These are phyloP conservation scores for Plectosphaerella sp. DNA, from an alignment of 2,329 filamentous ascomycete species.

Conservation along the genomic window DNA sequence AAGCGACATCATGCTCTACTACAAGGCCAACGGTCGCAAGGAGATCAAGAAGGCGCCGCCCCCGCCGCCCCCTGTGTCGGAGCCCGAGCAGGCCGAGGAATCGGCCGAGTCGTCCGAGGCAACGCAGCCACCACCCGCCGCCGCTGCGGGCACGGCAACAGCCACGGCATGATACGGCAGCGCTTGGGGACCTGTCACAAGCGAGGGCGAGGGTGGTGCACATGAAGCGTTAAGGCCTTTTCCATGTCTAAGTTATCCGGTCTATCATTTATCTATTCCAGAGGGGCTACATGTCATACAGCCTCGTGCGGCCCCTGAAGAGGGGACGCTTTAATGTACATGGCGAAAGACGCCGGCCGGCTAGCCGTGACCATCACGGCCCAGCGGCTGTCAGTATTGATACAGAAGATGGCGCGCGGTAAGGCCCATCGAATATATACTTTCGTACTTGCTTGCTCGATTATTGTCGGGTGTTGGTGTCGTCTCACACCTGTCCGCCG, in stretches of 20 bases:
- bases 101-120: neutral
- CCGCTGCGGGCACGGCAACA: neutral
- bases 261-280: neutral
- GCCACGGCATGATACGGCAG: neutral
- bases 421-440: neutral
- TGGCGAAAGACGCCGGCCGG: neutral
- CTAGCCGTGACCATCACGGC: neutral
- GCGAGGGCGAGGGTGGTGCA: neutral
- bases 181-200: neutral
- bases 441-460: neutral
- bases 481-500: conserved; percentile 15
- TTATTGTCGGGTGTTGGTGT: too few relatives aligned
- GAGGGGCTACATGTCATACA: neutral
- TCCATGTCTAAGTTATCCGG: neutral
- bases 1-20: conserved; percentile 86
- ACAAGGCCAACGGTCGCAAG: conserved; percentile 88
- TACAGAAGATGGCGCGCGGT: neutral
- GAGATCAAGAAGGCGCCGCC: conserved; percentile 37
- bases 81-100: conserved; percentile 4
- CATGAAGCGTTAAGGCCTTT: conserved; percentile 2
- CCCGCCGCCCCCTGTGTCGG: conserved; percentile 1
- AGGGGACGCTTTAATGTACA: neutral
- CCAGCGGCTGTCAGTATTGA: neutral
- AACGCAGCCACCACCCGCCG: neutral
- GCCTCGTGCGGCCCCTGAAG: neutral